phyloP scores from a whole-genome alignment of 2,329 filamentous ascomycete genomes.

The Colletotrichum plurivorum region DNA sequence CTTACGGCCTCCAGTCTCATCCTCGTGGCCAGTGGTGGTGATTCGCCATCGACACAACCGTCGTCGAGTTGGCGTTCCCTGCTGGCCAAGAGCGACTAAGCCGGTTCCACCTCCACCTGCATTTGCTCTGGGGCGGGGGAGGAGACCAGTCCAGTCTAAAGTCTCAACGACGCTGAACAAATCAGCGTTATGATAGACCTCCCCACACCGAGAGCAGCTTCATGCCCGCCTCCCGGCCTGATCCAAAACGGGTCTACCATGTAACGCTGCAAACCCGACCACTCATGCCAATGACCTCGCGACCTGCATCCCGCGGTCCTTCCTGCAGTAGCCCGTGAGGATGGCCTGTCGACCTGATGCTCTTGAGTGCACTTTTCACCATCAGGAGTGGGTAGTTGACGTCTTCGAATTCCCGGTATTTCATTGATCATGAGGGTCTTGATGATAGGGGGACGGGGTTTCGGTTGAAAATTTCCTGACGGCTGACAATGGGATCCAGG shows the following conservation, averaged over 20 bases:
- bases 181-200: slow-evolving; percentile 27
- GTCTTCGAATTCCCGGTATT: too few species aligned
- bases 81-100: slow-evolving; percentile 34
- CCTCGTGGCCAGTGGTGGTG: slow-evolving; percentile 16
- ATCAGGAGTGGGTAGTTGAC: too few species aligned
- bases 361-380: too few species aligned
- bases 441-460: slow-evolving; percentile 4
- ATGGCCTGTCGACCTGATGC: too few species aligned
- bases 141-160: slow-evolving; percentile 4
- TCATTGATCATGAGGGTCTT: neutral
- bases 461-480: neutral
- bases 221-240: slow-evolving; percentile 16
- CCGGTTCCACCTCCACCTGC: slow-evolving; percentile 29
- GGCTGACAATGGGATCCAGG: neutral
- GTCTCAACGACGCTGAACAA: slow-evolving; percentile 14
- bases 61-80: slow-evolving; percentile 29
- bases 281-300: slow-evolving; percentile 13
- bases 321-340: slow-evolving; percentile 19
- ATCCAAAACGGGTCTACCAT: neutral
- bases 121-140: slow-evolving; percentile 26
- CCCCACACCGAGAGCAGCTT: slow-evolving; percentile 31
- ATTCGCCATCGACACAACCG: slow-evolving; percentile 2
- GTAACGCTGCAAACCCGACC: slow-evolving; percentile 27
- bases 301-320: slow-evolving; percentile 27
- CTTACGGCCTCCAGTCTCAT: neutral